Base-by-base conservation (phyloP, 768 basidiomycete species). In the Russula olivacea region DNA sequence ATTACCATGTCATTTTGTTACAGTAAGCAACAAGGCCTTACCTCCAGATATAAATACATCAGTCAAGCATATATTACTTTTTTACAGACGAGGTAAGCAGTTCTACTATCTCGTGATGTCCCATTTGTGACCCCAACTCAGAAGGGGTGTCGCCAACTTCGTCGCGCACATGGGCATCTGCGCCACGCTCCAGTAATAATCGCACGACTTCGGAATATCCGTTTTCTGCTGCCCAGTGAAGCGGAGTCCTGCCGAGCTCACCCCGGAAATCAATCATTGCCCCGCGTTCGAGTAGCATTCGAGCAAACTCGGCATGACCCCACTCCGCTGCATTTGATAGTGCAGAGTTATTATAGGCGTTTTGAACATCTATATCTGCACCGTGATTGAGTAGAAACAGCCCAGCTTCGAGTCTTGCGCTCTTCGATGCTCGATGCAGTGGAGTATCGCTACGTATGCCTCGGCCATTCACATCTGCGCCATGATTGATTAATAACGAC, bases 181-280 rank as follows among this genome's bases (percentile, higher is more conserved):
- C 36, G 36, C 36, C 36, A 0, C 12, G 36, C 36, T 36, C 36
- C 36, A 36, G 12, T 36, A 36, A 36, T 3, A 36, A 36, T 14
- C 36, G 36, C 36, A 5, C 36, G 36, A 36, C 12, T 14, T 14
- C 11, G 12, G 4, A 4, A 4, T 0, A 0, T 2, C 4, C 12
- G 1, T 14, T 36, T 12, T 0, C 2, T 36, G 36, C 36, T 3
- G 36, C 36, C 1, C 3, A 12, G 36, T 12, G 23, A 15, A 14
- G 25, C 2, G 50, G 17, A 8, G 30, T 51, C 0, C 0, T 0
- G 17, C 30, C 30, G 0, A 0, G 8, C 0, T 7, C 3, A 8
- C 32, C 32, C 32, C 15, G 28, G 5, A 17, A 17, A 51, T 19
- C 28, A 7, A 51, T 7, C 12, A 30, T 0, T 36, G 55, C 55